Conservation (phyloP, 176 grass and related monocot genomes). For the Oropetium thomaeum region DNA sequence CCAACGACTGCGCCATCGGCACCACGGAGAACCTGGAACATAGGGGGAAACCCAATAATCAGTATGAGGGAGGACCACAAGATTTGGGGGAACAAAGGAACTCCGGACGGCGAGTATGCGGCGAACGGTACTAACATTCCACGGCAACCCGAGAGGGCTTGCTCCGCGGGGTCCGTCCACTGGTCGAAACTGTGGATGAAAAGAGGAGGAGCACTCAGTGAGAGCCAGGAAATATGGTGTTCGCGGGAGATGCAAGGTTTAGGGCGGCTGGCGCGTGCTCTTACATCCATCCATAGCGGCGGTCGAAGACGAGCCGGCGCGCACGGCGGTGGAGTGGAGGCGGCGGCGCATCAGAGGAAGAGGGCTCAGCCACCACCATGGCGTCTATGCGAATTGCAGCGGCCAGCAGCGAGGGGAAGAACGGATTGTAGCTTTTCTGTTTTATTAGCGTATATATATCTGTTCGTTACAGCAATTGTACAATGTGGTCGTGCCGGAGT, state of each 20-base stretch:
- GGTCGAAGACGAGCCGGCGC: slow-evolving; percentile 49
- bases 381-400: not conserved
- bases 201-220: not conserved
- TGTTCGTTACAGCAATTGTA: no score
- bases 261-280: not conserved
- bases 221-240: not conserved
- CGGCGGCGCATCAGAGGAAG: slow-evolving; percentile 1
- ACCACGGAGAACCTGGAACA: slow-evolving; percentile 54
- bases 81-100: not conserved
- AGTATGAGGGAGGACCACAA: not conserved
- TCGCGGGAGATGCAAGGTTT: not conserved
- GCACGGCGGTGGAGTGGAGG: not conserved
- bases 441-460: no score
- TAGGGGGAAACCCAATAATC: not conserved
- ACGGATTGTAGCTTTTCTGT: no score
- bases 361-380: slow-evolving; percentile 13
- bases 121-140: slow-evolving; percentile 35
- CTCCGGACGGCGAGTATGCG: not conserved
- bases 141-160: slow-evolving; percentile 48
- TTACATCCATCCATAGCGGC: slow-evolving; percentile 56
- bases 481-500: slow-evolving; percentile 69
- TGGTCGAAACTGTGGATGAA: slow-evolving; percentile 49
- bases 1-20: slow-evolving; percentile 31
- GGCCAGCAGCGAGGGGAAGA: no score
- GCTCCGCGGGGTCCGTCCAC: slow-evolving; percentile 51